A percentile compares a stretch with the other conserved stretches of the same genome.
These are phyloP conservation scores for Pythium dissotocum DNA, from an alignment of 352 stramenopile genomes.

Conservation along the genomic window DNA sequence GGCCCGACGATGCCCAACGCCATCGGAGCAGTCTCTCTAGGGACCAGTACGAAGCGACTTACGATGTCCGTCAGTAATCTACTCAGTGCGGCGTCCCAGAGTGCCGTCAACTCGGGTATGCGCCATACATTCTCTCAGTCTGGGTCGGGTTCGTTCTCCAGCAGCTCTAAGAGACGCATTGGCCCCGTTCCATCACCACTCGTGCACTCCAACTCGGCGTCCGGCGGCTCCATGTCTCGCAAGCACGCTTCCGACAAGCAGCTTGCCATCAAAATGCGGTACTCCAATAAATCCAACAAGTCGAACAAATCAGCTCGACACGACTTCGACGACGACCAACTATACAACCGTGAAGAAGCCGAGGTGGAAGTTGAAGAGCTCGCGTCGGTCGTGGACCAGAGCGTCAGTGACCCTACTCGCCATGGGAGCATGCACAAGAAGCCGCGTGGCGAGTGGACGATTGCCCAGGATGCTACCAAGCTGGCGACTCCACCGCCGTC, in stretches of 20 bases:
- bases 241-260: conserved; percentile 25
- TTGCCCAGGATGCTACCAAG: not conserved
- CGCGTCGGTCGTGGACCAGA: conserved; percentile 2
- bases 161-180: conserved; percentile 17
- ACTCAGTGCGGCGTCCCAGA: not conserved
- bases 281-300: conserved; percentile 35
- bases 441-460: not conserved
- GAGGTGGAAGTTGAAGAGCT: conserved; percentile 28
- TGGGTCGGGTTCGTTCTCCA: conserved; percentile 3
- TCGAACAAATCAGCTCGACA: conserved; percentile 24
- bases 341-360: conserved; percentile 8
- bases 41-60: not conserved
- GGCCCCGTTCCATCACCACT: conserved; percentile 2
- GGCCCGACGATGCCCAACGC: not conserved
- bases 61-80: conserved; percentile 12
- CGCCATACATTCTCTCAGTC: not conserved
- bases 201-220: conserved; percentile 18
- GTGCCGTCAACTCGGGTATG: not conserved
- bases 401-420: conserved; percentile 1
- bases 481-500: not conserved
- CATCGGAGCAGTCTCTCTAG: not conserved
- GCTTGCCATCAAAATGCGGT: conserved; percentile 34
- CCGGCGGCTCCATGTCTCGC: conserved; percentile 9
- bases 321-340: conserved; percentile 14
- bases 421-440: not conserved